Base-by-base conservation (phyloP, 805 yeast genomes). In the Candida awuae region DNA sequence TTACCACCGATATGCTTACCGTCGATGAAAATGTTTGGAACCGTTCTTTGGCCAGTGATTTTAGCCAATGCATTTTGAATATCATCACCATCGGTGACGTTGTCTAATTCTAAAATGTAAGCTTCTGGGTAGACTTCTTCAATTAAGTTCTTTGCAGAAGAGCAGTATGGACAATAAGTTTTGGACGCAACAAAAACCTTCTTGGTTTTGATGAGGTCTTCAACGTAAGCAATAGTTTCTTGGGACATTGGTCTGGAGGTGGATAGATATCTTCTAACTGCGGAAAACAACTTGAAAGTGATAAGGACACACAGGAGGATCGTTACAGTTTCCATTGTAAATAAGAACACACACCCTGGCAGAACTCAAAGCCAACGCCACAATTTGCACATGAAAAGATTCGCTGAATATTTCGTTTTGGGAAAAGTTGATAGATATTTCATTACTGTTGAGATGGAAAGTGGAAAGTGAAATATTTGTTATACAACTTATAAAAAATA, bases 1-100 rank as follows among this genome's bases (percentile, higher is more conserved):
- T 87, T 85, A 46, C 98, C 98, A 44, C 98, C 98, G 55, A 90
- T 77, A 68, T 87, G 96, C 65, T 88, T 73, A 45, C 95, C 96
- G 34, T 71, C 78, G 59, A 90, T 86, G 67, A 82, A 90, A 51
- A 90, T 73, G 60, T 83, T 87, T 46, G 98, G 98, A 46, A 90
- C 97, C 29, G 97, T 86, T 50, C 78, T 73, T 70, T 90, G 97
- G 44, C 94, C 92, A 29, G 94, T 84, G 44, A 86, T 62, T 57
- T 81, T 76, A 38, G 58, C 61, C 44, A 90, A 70, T 49, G 94
- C 94, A 35, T 67, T 80, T 66, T 88, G 97, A 50, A 87, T 75
- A 23, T 80, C 88, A 34, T 66, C 63, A 42, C 97, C 97, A 44
- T 86, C 88, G n/a, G 63, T 71, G 16, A 48, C 39, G 26, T 50